These are phyloP conservation scores for Gossypium longicalyx DNA, from an alignment of 345 rosid species.

Conservation along the genomic window DNA sequence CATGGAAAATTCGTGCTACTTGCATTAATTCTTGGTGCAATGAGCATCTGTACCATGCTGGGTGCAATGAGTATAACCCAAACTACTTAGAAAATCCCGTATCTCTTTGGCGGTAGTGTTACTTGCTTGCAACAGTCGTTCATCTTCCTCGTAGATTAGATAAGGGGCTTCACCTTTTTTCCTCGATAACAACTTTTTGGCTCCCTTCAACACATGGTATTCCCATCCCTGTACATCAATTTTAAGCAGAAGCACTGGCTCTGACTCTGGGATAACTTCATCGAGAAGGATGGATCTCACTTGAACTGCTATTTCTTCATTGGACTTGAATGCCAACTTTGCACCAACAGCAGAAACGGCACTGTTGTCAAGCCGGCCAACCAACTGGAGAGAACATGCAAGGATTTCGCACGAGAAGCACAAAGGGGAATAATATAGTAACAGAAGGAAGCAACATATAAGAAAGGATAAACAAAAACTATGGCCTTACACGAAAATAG, in stretches of 20 bases:
- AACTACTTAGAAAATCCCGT: constrained; percentile 52
- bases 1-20: constrained; percentile 11
- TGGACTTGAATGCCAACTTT: constrained; percentile 86
- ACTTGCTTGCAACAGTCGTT: constrained; percentile 77
- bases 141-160: constrained; percentile 91
- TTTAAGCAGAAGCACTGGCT: constrained; percentile 63
- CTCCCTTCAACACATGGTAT: constrained; percentile 84
- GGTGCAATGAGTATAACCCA: constrained; percentile 67
- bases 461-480: neutral
- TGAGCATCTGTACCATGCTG: constrained; percentile 42
- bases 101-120: constrained; percentile 82
- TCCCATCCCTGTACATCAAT: constrained; percentile 99
- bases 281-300: constrained; percentile 83
- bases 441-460: neutral
- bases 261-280: constrained; percentile 55
- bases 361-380: constrained; percentile 97
- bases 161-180: constrained; percentile 76
- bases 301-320: constrained; percentile 85
- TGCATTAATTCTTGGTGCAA: constrained; percentile 68
- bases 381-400: constrained; percentile 43
- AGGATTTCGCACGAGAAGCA: constrained; percentile 2
- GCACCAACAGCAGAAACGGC: constrained; percentile 92
- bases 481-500: neutral
- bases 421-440: neutral
- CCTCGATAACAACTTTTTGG: constrained; percentile 65